Base-by-base conservation (phyloP, 805 yeast species). In the Wickerhamomyces chaumierensis region DNA sequence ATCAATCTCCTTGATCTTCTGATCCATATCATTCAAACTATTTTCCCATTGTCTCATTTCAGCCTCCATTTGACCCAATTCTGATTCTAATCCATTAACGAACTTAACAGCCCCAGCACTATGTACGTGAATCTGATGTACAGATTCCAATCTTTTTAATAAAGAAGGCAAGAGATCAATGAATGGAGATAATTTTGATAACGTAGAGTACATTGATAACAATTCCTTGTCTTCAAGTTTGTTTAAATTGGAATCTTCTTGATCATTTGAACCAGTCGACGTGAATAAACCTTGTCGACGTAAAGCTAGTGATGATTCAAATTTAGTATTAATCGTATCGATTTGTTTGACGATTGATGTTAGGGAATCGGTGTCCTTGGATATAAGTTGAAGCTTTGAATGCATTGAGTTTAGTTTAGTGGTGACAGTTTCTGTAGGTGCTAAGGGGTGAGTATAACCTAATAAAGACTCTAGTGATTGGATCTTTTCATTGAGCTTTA, bases 41-140 rank as follows among this genome's bases (percentile, higher is more conserved):
- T 39, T 29, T 27, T 55, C 55, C 64, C 64, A 60, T 31, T 48
- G 33, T 2, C 44, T 36, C 16, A 55, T 41, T 35, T 57, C 60
- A 12, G 34, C 36, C 23, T 49, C 42, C 36, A 60, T 32, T 8
- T 45, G 36, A 8, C 37, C 32, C 5, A 60, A 38, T 3, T 38
- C 40, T 3, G 31, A 16, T 32, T 55, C 55, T 31, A 57, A 36
- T 2, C 41, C 35, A 16, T 50, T 48, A 2, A 48, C 45, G 2
- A 50, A 35, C 3, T 41, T 43, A 16, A 48, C 43, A 2, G 52
- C 39, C 4, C 46, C 43, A 1, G 45, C 40, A 2, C 52, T 28
- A 2, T 43, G 40, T 7, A 45, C 29, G 35, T 56, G 60, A 8
- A 59, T 29, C 2, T 41, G 49, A 33, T 48, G 46, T 18, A 59